Evolutionary conservation across 345 rosid genomes (phyloP).

Genomic region (Capsella bursapastoris): DNA sequence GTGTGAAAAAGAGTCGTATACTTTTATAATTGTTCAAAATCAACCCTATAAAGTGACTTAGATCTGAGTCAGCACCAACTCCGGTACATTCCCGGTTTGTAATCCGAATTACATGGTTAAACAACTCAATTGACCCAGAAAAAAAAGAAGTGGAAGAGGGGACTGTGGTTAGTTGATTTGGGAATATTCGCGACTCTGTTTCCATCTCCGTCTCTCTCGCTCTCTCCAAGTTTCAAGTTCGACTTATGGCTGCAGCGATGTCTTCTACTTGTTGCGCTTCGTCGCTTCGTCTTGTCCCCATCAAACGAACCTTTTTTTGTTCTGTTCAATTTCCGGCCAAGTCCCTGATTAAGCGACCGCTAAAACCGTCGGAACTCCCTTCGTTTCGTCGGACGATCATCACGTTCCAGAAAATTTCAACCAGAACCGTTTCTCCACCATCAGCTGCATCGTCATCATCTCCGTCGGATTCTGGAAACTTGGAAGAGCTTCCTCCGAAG

Average conservation of each 20-base stretch:
- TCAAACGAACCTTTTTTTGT: constrained; percentile 5
- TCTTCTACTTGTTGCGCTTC: constrained; percentile 38
- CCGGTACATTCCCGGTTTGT: constrained; percentile 36
- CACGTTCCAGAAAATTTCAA: constrained; percentile 51
- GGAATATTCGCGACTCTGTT: not conserved
- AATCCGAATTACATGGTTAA: not conserved
- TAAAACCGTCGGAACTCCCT: constrained; percentile 40
- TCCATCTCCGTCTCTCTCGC: not conserved
- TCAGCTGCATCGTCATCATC: constrained; percentile 50
- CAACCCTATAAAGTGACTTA: constrained; percentile 24
- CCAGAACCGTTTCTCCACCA: constrained; percentile 19
- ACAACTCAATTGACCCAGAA: not conserved
- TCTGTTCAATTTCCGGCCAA: constrained; percentile 39
- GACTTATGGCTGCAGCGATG: constrained; percentile 39
- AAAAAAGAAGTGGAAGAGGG: not conserved
- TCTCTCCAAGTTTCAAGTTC: constrained; percentile 36
- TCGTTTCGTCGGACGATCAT: constrained; percentile 48
- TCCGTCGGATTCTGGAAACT: constrained; percentile 48
- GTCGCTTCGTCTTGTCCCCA: constrained; percentile 24
- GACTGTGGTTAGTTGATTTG: constrained; percentile 4
- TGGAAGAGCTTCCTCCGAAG: constrained; percentile 83
- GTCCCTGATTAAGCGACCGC: constrained; percentile 37
- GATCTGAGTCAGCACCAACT: not conserved
- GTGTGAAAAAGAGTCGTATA: constrained; percentile 19
- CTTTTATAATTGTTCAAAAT: constrained; percentile 26